phyloP scores from a whole-genome alignment of 2,329 filamentous ascomycete species.

The Cordyceps tenuipes region DNA sequence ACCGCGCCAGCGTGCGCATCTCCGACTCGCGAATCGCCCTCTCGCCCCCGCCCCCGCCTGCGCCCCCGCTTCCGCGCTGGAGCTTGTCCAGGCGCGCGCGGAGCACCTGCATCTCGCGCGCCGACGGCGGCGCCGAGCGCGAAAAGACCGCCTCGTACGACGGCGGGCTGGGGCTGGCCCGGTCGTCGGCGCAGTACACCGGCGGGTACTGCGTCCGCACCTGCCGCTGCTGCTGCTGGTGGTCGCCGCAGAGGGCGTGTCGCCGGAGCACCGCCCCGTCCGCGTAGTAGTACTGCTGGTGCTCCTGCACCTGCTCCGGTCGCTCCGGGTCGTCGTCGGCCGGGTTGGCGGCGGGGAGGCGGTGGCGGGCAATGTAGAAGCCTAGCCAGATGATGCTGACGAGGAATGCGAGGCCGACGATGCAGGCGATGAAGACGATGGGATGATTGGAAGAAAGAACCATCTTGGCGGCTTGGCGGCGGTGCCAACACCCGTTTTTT shows the following conservation, averaged over 20 bases:
- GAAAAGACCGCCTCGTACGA: slow-evolving; percentile 9
- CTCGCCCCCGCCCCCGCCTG: not conserved
- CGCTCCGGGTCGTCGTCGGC: not conserved
- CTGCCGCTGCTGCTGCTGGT: not conserved
- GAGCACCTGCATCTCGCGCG: slow-evolving; percentile 1
- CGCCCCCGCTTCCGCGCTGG: not conserved
- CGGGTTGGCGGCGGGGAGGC: not conserved
- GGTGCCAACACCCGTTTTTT: not conserved
- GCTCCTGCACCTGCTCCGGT: not conserved
- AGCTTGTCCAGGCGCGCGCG: slow-evolving; percentile 1
- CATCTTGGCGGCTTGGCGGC: not conserved
- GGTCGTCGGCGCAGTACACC: slow-evolving; percentile 12
- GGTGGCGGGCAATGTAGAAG: not conserved
- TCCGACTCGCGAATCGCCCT: slow-evolving; percentile 11
- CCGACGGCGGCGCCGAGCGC: not conserved
- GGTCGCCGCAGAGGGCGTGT: not conserved
- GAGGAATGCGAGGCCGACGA: not conserved
- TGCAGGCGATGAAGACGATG: slow-evolving; percentile 4
- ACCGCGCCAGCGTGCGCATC: slow-evolving; percentile 9
- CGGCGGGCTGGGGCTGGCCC: slow-evolving; percentile 11
- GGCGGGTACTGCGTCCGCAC: slow-evolving; percentile 4
- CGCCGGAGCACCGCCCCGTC: too few relatives aligned
- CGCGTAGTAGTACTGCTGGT: too few relatives aligned
- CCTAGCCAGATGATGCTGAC: not conserved
- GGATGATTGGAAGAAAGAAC: not conserved